phyloP scores from a whole-genome alignment of 2,329 filamentous ascomycete species.

The Fusarium mexicanum region DNA sequence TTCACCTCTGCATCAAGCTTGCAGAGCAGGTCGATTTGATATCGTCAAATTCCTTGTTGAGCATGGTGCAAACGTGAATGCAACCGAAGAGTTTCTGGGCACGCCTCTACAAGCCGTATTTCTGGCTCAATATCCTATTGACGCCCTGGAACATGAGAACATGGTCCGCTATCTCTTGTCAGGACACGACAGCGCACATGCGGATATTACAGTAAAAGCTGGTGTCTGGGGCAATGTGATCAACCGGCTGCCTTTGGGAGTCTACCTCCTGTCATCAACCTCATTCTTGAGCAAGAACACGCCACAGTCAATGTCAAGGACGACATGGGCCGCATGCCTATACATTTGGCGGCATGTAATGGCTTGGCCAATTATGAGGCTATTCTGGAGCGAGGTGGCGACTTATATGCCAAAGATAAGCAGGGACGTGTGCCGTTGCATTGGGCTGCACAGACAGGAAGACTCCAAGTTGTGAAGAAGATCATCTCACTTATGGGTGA shows the following conservation, averaged over 20 bases:
- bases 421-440: neutral
- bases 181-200: neutral
- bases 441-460: neutral
- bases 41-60: neutral
- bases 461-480: neutral
- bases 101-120: neutral
- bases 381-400: neutral
- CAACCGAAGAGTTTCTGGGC: neutral
- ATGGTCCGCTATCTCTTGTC: neutral
- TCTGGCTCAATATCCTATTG: fast-evolving
- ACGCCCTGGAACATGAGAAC: fast-evolving
- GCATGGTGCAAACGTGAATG: neutral
- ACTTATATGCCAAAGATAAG: neutral
- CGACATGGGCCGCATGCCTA: neutral
- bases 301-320: neutral
- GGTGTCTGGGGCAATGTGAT: neutral
- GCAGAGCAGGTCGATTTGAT: neutral
- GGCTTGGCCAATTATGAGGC: neutral
- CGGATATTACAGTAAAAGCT: neutral
- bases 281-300: neutral
- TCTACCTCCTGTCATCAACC: neutral
- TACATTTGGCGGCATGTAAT: neutral
- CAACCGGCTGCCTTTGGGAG: neutral
- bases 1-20: neutral
- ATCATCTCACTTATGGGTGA: neutral